phyloP scores from a whole-genome alignment of 192 early-diverging fungal genomes.

The Coemansia erecta region DNA sequence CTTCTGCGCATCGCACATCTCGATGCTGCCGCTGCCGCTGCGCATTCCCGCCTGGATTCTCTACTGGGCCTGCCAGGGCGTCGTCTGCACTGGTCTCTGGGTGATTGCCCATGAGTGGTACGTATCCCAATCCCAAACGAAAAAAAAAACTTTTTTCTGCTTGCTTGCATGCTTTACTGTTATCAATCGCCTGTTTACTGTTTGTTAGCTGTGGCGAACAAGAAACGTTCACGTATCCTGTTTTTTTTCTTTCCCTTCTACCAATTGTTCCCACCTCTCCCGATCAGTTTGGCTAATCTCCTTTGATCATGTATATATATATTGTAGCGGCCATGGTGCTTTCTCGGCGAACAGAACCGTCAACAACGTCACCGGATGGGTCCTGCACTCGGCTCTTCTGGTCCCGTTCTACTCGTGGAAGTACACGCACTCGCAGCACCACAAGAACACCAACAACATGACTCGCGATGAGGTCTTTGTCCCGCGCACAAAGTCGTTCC shows the following conservation, averaged over 20 bases:
- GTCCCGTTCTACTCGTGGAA: constrained; percentile 96
- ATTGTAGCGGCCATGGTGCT: constrained; percentile 72
- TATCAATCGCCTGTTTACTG: background rate
- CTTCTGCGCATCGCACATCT: constrained; percentile 70
- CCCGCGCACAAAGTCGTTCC: constrained; percentile 66
- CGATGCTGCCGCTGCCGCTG: constrained; percentile 49
- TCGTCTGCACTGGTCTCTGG: constrained; percentile 88
- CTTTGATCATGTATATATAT: background rate
- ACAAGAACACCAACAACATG: constrained; percentile 89
- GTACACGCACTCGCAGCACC: constrained; percentile 88
- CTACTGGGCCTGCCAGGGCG: constrained; percentile 84
- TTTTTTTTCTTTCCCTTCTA: constrained; percentile 5
- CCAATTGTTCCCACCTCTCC: background rate
- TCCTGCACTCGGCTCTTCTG: constrained; percentile 85
- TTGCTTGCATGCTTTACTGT: background rate
- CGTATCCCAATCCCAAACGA: background rate
- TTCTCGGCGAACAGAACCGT: constrained; percentile 84
- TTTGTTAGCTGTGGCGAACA: background rate
- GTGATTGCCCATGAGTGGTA: constrained; percentile 86
- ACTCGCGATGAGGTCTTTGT: constrained; percentile 94
- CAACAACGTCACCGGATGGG: constrained; percentile 84
- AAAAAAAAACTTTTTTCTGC: background rate
- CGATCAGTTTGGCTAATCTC: background rate
- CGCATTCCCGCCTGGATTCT: constrained; percentile 67
- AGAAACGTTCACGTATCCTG: constrained; percentile 6